A percentile compares a stretch with the other conserved stretches of the same genome.
Conservation (phyloP, 139 green algal species). For the Spirogloea muscicola region DNA sequence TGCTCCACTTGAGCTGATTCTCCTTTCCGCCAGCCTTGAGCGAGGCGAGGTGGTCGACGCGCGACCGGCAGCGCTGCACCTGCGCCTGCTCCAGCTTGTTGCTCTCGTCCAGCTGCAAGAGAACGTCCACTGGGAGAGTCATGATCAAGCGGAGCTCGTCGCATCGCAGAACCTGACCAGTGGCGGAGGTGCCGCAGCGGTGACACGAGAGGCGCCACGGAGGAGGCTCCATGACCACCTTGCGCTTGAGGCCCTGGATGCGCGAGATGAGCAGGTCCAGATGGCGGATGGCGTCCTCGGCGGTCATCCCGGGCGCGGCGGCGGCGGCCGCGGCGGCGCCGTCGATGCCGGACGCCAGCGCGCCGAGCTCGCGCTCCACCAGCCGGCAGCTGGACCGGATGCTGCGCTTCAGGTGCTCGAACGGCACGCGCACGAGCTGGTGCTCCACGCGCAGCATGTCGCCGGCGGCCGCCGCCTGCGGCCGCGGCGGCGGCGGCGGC, state of each 20-base stretch:
- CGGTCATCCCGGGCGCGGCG: neutral
- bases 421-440: conserved; percentile 27
- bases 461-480: neutral
- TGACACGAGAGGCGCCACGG: too few species aligned
- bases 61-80: conserved; percentile 54
- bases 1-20: conserved; percentile 61
- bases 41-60: conserved; percentile 62
- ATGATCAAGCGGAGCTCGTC: neutral
- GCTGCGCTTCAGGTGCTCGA: conserved; percentile 20
- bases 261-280: conserved; percentile 51
- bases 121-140: neutral
- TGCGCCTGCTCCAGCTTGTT: conserved; percentile 59
- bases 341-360: neutral
- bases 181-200: too few species aligned
- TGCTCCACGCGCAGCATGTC: conserved; percentile 22
- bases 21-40: conserved; percentile 5
- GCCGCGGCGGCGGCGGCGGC: too few species aligned
- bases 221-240: too few species aligned
- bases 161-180: too few species aligned
- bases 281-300: conserved; percentile 19
- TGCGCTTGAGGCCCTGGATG: conserved; percentile 70
- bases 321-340: neutral
- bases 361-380: neutral
- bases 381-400: neutral
- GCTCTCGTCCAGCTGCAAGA: conserved; percentile 60